Base-by-base conservation (phyloP, 129 eudicot species). In the Flaveria sonorensis region DNA sequence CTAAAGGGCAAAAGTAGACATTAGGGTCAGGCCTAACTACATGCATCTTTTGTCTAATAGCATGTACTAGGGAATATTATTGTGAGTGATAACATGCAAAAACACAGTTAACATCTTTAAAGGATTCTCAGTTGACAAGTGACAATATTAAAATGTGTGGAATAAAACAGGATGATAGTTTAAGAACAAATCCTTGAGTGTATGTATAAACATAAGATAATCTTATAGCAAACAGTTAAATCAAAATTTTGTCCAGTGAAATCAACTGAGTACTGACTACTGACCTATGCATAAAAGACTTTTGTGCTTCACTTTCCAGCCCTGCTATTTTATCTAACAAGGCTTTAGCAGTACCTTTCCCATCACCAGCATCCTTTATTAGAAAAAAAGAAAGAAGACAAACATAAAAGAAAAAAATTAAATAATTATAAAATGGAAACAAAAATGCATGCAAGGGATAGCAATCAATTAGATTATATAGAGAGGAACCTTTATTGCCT, bases 201-300 rank as follows among this genome's bases (percentile, higher is more conserved):
- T 59, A 78, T 7, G 39, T 71, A 40, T 40, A 70, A 16, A 30
- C 28, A 70, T 60, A 47, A 47, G 15, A 57, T 10, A 71, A 62
- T 47, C 13, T 65, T 1, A 48, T 24, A 64, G 72, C 51, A 30
- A 21, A 39, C 50, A 30, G 7, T 75, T n/a, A 57, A 74, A 45
- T 59, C 42, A 61, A 14, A 65, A 76, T 64, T 23, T 76, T 30
- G 48, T 19, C 20, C 10, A 7, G 42, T 65, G 73, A 52, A 76
- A 78, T 42, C 59, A 70, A 61, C 70, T 57, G 68, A 73, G 64
- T 53, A 81, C 86, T 83, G 56, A 93, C 98, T 53, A 79, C 86
- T 83, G 56, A 93, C 98, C 98, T 76, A 69, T 93, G 98, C 98
- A 93, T 93, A 60, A 93, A 93, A 47, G 98, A 93, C 84, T 93